Conservation (phyloP, 768 basidiomycete species). For the Pulveroboletus sp. region DNA sequence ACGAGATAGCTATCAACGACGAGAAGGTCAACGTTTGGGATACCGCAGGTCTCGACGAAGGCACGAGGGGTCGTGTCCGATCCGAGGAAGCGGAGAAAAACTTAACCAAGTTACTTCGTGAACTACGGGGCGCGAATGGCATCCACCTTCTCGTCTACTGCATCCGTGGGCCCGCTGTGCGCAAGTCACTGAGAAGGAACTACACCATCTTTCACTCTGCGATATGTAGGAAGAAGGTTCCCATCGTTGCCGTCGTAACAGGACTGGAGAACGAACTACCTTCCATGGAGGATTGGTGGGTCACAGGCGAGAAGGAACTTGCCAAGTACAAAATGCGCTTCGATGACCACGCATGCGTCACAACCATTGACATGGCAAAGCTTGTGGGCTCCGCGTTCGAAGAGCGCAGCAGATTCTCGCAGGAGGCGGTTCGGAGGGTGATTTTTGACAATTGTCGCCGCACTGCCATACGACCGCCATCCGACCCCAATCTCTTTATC, state of each 20-base stretch:
- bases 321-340: conserved; percentile 34
- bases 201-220: conserved; percentile 31
- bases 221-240: conserved; percentile 30
- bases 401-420: conserved; percentile 20
- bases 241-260: conserved; percentile 31
- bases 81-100: conserved; percentile 25
- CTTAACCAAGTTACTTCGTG: conserved; percentile 29
- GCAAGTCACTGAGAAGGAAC: conserved; percentile 25
- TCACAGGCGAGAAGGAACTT: conserved; percentile 30
- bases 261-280: conserved; percentile 31
- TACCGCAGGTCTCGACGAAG: conserved; percentile 31
- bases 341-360: conserved; percentile 41
- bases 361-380: conserved; percentile 27
- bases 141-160: conserved; percentile 33
- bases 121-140: conserved; percentile 27
- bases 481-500: conserved; percentile 20
- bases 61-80: conserved; percentile 24
- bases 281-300: conserved; percentile 40
- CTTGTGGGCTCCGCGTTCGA: conserved; percentile 14
- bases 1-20: conserved; percentile 19
- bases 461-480: conserved; percentile 12
- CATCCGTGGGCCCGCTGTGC: conserved; percentile 29
- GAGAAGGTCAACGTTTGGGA: conserved; percentile 28
- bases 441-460: conserved; percentile 19
- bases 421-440: conserved; percentile 18